Evolutionary conservation across 164 flowering plant genomes (phyloP).

Genomic region (Vitis rupestris): DNA sequence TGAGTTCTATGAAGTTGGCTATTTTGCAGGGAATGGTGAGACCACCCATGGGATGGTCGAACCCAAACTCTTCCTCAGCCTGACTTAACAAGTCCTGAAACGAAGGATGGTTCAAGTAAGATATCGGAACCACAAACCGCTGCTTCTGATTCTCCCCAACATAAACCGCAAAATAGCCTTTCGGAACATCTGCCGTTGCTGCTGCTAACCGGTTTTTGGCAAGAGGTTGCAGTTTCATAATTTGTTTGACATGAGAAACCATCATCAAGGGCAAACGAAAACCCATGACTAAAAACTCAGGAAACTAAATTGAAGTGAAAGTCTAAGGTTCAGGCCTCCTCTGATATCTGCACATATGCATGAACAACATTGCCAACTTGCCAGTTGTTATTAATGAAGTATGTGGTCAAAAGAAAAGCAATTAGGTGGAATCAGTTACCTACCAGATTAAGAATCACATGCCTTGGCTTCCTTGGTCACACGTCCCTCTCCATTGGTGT

Average conservation of each 20-base stretch:
- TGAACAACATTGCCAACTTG: neutral
- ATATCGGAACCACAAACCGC: no score
- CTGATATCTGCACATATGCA: no score
- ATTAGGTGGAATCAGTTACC: neutral
- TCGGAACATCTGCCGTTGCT: neutral
- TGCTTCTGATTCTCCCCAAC: conserved; percentile 3
- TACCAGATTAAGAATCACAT: neutral
- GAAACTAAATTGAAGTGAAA: no score
- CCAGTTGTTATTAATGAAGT: neutral
- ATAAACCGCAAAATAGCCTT: conserved; percentile 1
- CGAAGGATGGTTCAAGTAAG: no score
- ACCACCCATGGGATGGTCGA: neutral
- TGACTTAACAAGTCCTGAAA: no score
- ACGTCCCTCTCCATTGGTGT: neutral
- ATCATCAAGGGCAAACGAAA: neutral
- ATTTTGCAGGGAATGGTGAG: conserved; percentile 3
- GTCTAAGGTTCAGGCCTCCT: no score
- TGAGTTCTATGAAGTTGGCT: conserved; percentile 1
- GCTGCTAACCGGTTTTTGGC: neutral
- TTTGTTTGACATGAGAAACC: conserved; percentile 3
- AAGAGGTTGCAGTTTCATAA: neutral
- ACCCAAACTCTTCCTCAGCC: no score
- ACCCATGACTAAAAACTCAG: neutral
- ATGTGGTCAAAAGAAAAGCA: neutral
- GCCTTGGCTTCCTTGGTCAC: neutral